Evolutionary conservation across 1,139 yeast genomes (phyloP).

Genomic region (Suhomyces terraborum): DNA sequence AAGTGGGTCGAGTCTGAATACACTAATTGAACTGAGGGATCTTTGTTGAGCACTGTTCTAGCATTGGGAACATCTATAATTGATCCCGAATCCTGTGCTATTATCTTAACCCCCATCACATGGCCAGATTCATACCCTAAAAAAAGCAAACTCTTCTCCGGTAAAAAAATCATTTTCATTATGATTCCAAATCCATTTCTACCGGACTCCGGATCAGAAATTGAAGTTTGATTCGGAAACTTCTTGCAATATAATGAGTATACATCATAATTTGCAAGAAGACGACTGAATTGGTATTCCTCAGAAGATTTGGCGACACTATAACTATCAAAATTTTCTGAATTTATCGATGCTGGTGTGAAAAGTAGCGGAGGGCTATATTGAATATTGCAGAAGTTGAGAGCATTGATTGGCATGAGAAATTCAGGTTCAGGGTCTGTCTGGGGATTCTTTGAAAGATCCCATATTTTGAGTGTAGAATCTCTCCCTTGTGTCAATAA

Average conservation of each 20-base stretch:
- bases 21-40: slow-evolving; percentile 22
- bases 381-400: slow-evolving; percentile 58
- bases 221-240: slow-evolving; percentile 16
- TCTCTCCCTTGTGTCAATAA: slow-evolving; percentile 59
- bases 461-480: slow-evolving; percentile 53
- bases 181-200: slow-evolving; percentile 54
- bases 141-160: slow-evolving; percentile 26
- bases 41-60: slow-evolving; percentile 26
- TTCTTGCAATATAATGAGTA: slow-evolving; percentile 20
- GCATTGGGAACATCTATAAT: slow-evolving; percentile 3
- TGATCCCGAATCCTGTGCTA: slow-evolving; percentile 8
- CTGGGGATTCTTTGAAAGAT: slow-evolving; percentile 17
- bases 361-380: slow-evolving; percentile 32
- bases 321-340: slow-evolving; percentile 57
- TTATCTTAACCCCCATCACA: slow-evolving; percentile 35
- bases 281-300: slow-evolving; percentile 25
- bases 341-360: slow-evolving; percentile 56
- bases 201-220: slow-evolving; percentile 18
- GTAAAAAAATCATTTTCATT: slow-evolving; percentile 48
- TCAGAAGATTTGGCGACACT: slow-evolving; percentile 22
- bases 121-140: slow-evolving; percentile 65
- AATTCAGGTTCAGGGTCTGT: slow-evolving; percentile 15
- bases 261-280: slow-evolving; percentile 31
- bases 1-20: slow-evolving; percentile 34
- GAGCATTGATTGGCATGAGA: slow-evolving; percentile 55